Evolutionary conservation across 1,284 basidiomycete species (phyloP).

Genomic region (Ustilago curta): DNA sequence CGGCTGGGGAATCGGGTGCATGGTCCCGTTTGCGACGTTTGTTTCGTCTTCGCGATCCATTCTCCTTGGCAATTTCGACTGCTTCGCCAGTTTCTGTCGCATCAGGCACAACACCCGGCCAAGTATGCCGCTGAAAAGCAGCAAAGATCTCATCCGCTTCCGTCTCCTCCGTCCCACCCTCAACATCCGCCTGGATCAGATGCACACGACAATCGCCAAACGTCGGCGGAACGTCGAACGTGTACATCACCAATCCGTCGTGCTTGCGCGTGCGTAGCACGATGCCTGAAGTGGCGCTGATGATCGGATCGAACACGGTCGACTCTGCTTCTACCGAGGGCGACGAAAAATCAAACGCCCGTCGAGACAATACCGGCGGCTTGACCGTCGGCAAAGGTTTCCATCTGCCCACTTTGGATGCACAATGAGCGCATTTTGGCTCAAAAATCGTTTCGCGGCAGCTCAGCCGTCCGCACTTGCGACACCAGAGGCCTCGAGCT

Average conservation of each 20-base stretch:
- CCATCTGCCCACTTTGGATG: conserved; percentile 11
- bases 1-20: background rate
- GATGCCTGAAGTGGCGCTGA: conserved; percentile 23
- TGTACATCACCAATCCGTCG: conserved; percentile 21
- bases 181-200: conserved; percentile 37
- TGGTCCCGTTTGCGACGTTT: background rate
- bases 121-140: conserved; percentile 26
- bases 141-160: conserved; percentile 32
- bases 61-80: background rate
- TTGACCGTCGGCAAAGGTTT: conserved; percentile 19
- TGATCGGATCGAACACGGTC: conserved; percentile 21
- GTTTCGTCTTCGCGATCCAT: background rate
- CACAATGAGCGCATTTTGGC: conserved; percentile 39
- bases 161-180: conserved; percentile 9
- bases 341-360: conserved; percentile 15
- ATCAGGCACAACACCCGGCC: conserved; percentile 7
- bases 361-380: conserved; percentile 8
- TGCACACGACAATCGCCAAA: conserved; percentile 45
- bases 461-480: conserved; percentile 40
- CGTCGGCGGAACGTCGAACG: conserved; percentile 24
- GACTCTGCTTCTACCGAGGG: background rate
- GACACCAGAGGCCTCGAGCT: conserved; percentile 37
- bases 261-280: conserved; percentile 5
- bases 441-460: conserved; percentile 37
- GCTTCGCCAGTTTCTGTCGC: background rate